Conservation (phyloP, 2,329 filamentous ascomycete genomes). For the Furcasterigmium furcatum region DNA sequence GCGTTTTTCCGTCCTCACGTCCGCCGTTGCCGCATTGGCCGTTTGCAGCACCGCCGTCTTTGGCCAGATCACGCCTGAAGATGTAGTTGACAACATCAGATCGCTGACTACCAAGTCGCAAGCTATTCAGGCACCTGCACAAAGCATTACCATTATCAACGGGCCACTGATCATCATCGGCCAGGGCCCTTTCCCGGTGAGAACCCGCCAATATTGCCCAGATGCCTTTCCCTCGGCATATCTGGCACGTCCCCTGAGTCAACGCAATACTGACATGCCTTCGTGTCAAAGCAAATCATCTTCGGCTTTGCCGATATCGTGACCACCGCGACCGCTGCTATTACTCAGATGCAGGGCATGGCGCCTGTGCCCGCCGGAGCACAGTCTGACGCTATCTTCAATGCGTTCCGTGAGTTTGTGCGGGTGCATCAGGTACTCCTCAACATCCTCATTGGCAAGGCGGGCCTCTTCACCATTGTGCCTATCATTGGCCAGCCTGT, state of each 20-base stretch:
- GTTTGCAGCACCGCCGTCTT: conserved; percentile 12
- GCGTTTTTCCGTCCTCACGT: conserved; percentile 13
- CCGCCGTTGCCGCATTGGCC: conserved; percentile 11
- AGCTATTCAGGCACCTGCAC: conserved; percentile 18
- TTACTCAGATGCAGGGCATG: conserved; percentile 15
- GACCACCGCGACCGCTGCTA: conserved; percentile 10
- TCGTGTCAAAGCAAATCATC: conserved; percentile 19
- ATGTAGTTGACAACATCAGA: conserved; percentile 19
- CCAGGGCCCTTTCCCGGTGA: conserved; percentile 25
- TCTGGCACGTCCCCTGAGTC: too few species aligned
- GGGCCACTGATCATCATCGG: conserved; percentile 19
- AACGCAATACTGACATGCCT: background rate
- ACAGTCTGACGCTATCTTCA: conserved; percentile 14
- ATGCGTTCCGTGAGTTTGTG: conserved; percentile 25
- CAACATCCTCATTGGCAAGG: conserved; percentile 29
- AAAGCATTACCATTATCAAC: conserved; percentile 20
- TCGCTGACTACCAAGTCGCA: conserved; percentile 18
- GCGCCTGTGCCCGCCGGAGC: conserved; percentile 7
- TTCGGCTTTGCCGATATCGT: conserved; percentile 24
- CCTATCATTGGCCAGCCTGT: conserved; percentile 24
- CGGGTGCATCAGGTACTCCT: conserved; percentile 24
- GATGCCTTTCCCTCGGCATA: too few species aligned
- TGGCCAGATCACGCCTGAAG: conserved; percentile 8
- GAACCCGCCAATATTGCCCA: too few species aligned
- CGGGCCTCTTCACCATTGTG: conserved; percentile 19